Conservation (phyloP, 2,329 filamentous ascomycete species). For the Herpotrichia juniperi region DNA sequence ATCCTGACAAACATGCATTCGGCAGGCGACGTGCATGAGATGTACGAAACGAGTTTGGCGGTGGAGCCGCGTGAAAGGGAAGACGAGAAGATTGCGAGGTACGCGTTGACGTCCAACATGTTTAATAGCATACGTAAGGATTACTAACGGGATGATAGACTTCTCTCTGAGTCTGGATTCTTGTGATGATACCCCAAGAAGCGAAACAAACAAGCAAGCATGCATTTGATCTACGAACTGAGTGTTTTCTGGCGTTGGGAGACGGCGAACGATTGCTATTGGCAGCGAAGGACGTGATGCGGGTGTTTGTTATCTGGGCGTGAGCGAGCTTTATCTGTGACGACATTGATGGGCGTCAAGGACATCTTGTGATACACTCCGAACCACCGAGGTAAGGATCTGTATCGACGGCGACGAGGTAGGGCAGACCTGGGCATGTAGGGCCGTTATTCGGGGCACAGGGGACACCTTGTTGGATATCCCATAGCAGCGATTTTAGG, state of each 20-base stretch:
- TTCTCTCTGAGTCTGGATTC: constrained; percentile 62
- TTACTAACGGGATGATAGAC: constrained; percentile 43
- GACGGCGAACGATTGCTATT: no score
- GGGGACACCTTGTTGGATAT: no score
- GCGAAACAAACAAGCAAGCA: constrained; percentile 26
- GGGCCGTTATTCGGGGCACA: no score
- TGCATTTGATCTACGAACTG: constrained; percentile 21
- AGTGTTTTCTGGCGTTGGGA: constrained; percentile 18
- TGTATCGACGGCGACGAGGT: no score
- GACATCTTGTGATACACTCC: no score
- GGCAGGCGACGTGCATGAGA: constrained; percentile 95
- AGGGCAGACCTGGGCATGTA: no score
- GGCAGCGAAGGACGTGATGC: not conserved
- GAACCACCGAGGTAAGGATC: no score
- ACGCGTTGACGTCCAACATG: constrained; percentile 33
- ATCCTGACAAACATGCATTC: constrained; percentile 96
- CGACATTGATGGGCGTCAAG: no score
- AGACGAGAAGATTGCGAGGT: constrained; percentile 99
- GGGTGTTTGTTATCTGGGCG: not conserved
- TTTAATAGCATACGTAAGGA: constrained; percentile 12
- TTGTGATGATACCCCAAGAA: constrained; percentile 53
- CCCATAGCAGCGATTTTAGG: no score
- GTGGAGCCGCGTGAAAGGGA: constrained; percentile 95
- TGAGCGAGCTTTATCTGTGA: not conserved
- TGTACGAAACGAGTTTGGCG: constrained; percentile 96